These are phyloP conservation scores for Skeletonema potamos DNA, from an alignment of 108 stramenopile genomes.

Conservation along the genomic window DNA sequence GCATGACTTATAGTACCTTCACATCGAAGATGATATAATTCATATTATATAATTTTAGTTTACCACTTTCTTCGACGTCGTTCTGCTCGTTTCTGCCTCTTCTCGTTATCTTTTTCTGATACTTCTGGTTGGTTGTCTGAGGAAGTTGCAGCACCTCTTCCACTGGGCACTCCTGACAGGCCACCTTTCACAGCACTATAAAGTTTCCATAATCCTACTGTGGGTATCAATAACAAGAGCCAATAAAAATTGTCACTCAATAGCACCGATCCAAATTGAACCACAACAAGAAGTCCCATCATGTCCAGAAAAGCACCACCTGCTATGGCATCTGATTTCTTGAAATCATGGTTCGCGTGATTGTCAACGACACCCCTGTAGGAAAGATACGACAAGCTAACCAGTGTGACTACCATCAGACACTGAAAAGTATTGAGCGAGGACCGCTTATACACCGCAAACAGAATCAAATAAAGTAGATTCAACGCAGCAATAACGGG, in stretches of 20 bases:
- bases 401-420: slow-evolving; percentile 21
- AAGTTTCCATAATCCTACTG: slow-evolving; percentile 31
- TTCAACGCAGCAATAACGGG: slow-evolving; percentile 49
- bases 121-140: not conserved
- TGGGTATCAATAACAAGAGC: slow-evolving; percentile 34
- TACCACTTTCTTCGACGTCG: slow-evolving; percentile 51
- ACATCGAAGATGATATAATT: not conserved
- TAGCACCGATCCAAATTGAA: slow-evolving; percentile 52
- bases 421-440: slow-evolving; percentile 25
- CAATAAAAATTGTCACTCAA: slow-evolving; percentile 49
- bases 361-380: slow-evolving; percentile 60
- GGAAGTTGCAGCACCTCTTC: not conserved
- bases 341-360: slow-evolving; percentile 26
- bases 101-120: slow-evolving; percentile 27
- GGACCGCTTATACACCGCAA: slow-evolving; percentile 18
- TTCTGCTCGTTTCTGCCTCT: slow-evolving; percentile 55
- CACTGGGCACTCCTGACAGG: not conserved
- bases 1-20: not conserved
- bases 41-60: not conserved
- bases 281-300: slow-evolving; percentile 47
- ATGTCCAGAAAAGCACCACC: slow-evolving; percentile 63
- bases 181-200: slow-evolving; percentile 25
- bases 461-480: slow-evolving; percentile 42
- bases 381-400: slow-evolving; percentile 35
- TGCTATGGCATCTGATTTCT: slow-evolving; percentile 36